Conservation (phyloP, 2,329 filamentous ascomycete genomes). For the Colletotrichum navitas region DNA sequence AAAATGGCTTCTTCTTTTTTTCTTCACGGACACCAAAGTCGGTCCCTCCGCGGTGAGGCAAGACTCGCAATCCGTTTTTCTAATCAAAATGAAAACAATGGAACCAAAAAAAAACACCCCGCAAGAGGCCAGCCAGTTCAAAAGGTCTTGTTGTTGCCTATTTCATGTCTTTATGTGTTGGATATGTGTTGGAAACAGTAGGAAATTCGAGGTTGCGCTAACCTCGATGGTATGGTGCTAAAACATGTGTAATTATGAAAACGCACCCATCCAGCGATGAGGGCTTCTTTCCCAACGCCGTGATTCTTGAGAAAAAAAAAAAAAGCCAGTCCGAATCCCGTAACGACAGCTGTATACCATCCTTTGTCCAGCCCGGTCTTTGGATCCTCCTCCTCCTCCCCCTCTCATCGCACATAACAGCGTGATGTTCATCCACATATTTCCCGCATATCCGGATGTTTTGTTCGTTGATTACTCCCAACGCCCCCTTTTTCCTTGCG, state of each 20-base stretch:
- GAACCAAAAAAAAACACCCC: no score
- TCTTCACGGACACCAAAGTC: not conserved
- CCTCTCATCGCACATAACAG: not conserved
- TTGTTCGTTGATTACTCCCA: not conserved
- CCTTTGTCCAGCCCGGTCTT: not conserved
- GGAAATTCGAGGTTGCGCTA: not conserved
- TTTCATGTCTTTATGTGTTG: not conserved
- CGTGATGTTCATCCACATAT: conserved; percentile 12
- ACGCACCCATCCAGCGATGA: not conserved
- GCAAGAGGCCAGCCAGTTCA: no score
- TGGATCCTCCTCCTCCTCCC: no score
- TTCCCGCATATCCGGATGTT: conserved; percentile 19
- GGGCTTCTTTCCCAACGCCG: conserved; percentile 10
- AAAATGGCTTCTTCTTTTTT: not conserved
- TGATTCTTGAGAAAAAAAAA: not conserved
- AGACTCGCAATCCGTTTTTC: no score
- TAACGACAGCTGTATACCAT: conserved; percentile 30
- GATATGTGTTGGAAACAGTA: conserved; percentile 1
- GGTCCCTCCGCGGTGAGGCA: no score
- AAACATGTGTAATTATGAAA: not conserved
- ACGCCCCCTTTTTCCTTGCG: not conserved
- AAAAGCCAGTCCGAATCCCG: not conserved
- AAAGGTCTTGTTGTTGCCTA: not conserved
- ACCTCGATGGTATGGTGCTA: conserved; percentile 13
- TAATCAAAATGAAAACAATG: no score